A percentile compares a stretch with the other conserved stretches of the same genome.
phyloP scores from a whole-genome alignment of 2,329 filamentous ascomycete species.

The Colletotrichum caudatum region DNA sequence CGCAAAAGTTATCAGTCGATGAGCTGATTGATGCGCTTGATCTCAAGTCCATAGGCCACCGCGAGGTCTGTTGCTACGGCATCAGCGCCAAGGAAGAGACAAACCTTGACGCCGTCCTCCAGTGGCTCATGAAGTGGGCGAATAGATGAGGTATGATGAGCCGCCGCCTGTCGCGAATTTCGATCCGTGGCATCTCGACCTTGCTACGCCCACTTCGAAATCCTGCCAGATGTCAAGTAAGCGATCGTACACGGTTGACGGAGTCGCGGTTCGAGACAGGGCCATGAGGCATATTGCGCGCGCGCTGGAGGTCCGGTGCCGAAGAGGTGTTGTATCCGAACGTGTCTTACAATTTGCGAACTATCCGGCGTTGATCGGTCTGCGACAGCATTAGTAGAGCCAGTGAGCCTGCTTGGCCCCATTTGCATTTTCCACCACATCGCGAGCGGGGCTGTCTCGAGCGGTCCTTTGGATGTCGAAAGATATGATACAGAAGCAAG shows the following conservation, averaged over 20 bases:
- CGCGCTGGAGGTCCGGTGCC: neutral
- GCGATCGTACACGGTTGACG: neutral
- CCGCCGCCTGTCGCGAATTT: constrained; percentile 22
- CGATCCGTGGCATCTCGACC: neutral
- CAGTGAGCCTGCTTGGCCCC: constrained; percentile 12
- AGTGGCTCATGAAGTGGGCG: constrained; percentile 94
- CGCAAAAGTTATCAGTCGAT: constrained; percentile 91
- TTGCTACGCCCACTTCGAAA: neutral
- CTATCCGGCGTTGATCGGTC: constrained; percentile 35
- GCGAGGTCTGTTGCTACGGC: constrained; percentile 98
- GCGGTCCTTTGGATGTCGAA: constrained; percentile 12
- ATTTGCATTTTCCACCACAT: constrained; percentile 21
- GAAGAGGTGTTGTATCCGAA: constrained; percentile 12
- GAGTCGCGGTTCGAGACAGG: constrained; percentile 9
- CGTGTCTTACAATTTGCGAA: constrained; percentile 15
- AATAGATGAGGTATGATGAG: constrained; percentile 68
- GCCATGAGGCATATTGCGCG: neutral
- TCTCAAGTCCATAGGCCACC: constrained; percentile 87
- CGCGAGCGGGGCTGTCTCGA: constrained; percentile 9
- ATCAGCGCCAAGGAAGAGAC: constrained; percentile 99
- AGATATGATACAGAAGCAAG: constrained; percentile 3
- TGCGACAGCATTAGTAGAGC: constrained; percentile 38
- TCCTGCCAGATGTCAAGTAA: neutral
- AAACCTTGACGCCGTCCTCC: constrained; percentile 95
- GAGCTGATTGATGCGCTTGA: constrained; percentile 94